Base-by-base conservation (phyloP, 2,329 filamentous ascomycete species). In the Colletotrichum tamarilloi region DNA sequence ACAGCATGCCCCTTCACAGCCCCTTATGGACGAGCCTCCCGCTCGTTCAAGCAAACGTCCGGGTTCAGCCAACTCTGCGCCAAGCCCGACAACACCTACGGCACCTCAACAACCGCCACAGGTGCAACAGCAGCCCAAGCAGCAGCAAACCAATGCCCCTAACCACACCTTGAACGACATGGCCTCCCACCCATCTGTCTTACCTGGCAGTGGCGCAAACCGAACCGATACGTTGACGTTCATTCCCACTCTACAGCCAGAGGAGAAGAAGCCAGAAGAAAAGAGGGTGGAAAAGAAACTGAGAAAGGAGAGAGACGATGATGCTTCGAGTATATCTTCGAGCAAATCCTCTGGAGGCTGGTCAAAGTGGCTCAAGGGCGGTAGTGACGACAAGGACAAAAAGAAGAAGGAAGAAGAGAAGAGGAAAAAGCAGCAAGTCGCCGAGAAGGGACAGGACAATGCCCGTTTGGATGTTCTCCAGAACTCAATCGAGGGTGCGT, bases 401-500 rank as follows among this genome's bases (percentile, higher is more conserved):
- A 88, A 90, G 64, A 89, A 89, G 30, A 89, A 93, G 71, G 84
- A 85, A 63, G 95, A 92, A 80, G 92, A 92, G 77, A 88, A 89
- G 55, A 95, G 94, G 78, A 84, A 88, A 1, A 92, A 91, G 80
- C 42, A 49, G 42, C 82, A 82, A 14, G 84, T 86, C 11, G 81
- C 83, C 1, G 86, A 93, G 76, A 91, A 89, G 77, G 82, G 85
- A 1, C 92, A 95, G 76, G 95, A 98, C 78, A 95, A 92, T 77
- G 92, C 93, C 24, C 91, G 96, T 35, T 87, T 98, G 32, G 96
- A 98, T 78, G 90, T 97, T 26, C 86, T 98, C 26, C 95, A 98
- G 79, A 93, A 91, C 49, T 97, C 95, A 0, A 95, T 97, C 79
- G 96, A 98, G 62, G 90, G 87, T 56, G 85, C 83, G 11, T 85